Conservation (phyloP, 176 grass and related monocot species). For the Zizania latifolia region DNA sequence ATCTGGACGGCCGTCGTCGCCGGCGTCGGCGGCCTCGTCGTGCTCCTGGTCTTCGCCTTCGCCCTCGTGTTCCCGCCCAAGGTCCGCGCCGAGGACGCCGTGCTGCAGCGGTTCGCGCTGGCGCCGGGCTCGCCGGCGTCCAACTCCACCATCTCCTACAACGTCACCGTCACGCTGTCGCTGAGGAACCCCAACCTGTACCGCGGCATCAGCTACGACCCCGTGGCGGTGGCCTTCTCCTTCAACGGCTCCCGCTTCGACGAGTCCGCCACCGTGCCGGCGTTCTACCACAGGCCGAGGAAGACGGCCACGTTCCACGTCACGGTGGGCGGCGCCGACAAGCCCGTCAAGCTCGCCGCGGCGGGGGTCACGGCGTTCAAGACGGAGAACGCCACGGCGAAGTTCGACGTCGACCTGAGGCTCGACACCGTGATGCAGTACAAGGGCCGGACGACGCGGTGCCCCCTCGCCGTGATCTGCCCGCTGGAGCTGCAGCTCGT, state of each 20-base stretch:
- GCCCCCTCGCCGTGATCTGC: slow-evolving; percentile 32
- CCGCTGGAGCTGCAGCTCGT: slow-evolving; percentile 43
- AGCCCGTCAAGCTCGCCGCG: slow-evolving; percentile 12
- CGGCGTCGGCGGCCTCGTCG: background rate
- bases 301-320: slow-evolving; percentile 24
- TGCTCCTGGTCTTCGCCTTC: slow-evolving; percentile 41
- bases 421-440: slow-evolving; percentile 40
- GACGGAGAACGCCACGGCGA: slow-evolving; percentile 10
- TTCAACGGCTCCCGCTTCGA: slow-evolving; percentile 47
- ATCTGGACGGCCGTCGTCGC: background rate
- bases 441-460: slow-evolving; percentile 28
- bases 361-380: slow-evolving; percentile 8
- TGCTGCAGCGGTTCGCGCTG: slow-evolving; percentile 29
- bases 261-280: slow-evolving; percentile 18
- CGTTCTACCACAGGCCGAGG: background rate
- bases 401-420: slow-evolving; percentile 30
- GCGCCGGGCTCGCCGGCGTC: background rate
- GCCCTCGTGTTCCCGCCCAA: slow-evolving; percentile 34
- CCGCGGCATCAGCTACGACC: slow-evolving; percentile 28
- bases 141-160: slow-evolving; percentile 30
- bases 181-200: slow-evolving; percentile 47
- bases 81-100: slow-evolving; percentile 36
- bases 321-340: slow-evolving; percentile 14
- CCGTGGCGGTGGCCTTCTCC: slow-evolving; percentile 5
- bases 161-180: slow-evolving; percentile 23